Percentiles rank a stretch among this genome's conserved stretches.
phyloP scores from a whole-genome alignment of 805 yeast species.

The Cyberlindnera xylosilytica region DNA sequence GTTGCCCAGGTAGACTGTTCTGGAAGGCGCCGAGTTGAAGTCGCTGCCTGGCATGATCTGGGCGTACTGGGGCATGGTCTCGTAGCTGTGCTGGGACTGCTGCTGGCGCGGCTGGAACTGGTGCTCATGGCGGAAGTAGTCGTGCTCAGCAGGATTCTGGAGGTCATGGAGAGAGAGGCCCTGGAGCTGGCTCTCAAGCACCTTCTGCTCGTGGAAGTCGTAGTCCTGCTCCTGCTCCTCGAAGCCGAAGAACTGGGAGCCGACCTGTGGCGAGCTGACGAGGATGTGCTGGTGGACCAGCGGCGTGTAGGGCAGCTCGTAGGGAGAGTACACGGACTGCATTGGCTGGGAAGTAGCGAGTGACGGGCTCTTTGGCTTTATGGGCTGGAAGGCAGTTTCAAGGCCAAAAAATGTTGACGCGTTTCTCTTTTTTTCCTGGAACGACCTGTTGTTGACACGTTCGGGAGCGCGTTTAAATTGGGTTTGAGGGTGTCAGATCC shows the following conservation, averaged over 20 bases:
- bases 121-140: slow-evolving; percentile 7
- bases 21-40: slow-evolving; percentile 54
- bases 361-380: too few relatives aligned
- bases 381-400: not conserved
- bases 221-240: slow-evolving; percentile 7
- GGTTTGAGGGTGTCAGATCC: too few relatives aligned
- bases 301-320: slow-evolving; percentile 24
- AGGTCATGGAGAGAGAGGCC: slow-evolving; percentile 5
- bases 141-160: not conserved
- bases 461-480: not conserved
- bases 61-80: slow-evolving; percentile 4
- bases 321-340: slow-evolving; percentile 26
- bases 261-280: slow-evolving; percentile 22
- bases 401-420: slow-evolving; percentile 2
- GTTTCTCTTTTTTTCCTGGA: slow-evolving; percentile 1
- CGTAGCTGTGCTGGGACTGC: slow-evolving; percentile 4
- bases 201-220: slow-evolving; percentile 2
- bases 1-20: slow-evolving; percentile 89
- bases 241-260: slow-evolving; percentile 13
- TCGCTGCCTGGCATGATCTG: slow-evolving; percentile 19
- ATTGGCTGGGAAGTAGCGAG: slow-evolving; percentile 8
- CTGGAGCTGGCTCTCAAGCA: slow-evolving; percentile 7
- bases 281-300: slow-evolving; percentile 26
- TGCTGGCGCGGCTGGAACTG: slow-evolving; percentile 4
- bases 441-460: not conserved